A percentile compares a stretch with the other conserved stretches of the same genome.
These are phyloP conservation scores for Chloropicon primus DNA, from an alignment of 139 green algal genomes.

Conservation along the genomic window DNA sequence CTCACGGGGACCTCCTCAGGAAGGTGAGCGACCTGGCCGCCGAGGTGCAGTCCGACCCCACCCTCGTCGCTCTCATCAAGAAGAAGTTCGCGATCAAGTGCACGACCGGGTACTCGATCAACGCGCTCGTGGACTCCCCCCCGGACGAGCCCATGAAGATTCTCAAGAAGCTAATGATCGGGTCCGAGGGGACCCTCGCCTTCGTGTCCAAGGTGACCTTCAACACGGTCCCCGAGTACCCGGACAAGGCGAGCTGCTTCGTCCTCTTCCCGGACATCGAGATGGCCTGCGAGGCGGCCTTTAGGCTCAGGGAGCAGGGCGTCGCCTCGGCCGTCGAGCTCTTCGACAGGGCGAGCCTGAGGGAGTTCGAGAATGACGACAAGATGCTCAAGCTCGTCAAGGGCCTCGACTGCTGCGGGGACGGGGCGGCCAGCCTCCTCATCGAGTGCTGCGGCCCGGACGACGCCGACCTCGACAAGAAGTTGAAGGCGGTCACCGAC, in stretches of 20 bases:
- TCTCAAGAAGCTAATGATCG: conserved; percentile 89
- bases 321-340: conserved; percentile 69
- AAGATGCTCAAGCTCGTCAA: conserved; percentile 8
- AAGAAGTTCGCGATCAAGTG: conserved; percentile 99
- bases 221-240: conserved; percentile 84
- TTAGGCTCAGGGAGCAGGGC: background rate
- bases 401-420: background rate
- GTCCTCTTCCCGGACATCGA: conserved; percentile 83
- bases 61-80: conserved; percentile 77
- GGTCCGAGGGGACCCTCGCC: conserved; percentile 81
- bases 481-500: conserved; percentile 14
- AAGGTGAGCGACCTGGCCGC: background rate
- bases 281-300: conserved; percentile 40
- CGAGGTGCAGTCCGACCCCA: conserved; percentile 47
- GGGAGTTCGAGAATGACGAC: background rate
- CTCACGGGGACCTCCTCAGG: background rate
- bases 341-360: conserved; percentile 64
- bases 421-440: conserved; percentile 68
- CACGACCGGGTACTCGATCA: conserved; percentile 73
- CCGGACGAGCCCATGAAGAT: conserved; percentile 84
- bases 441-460: conserved; percentile 81
- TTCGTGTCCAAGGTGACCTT: conserved; percentile 81
- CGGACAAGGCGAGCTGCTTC: conserved; percentile 74
- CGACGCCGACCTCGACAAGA: conserved; percentile 38
- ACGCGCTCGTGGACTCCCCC: conserved; percentile 90